These are phyloP conservation scores for Neonectria faginata DNA, from an alignment of 2,329 filamentous ascomycete genomes.

Conservation along the genomic window DNA sequence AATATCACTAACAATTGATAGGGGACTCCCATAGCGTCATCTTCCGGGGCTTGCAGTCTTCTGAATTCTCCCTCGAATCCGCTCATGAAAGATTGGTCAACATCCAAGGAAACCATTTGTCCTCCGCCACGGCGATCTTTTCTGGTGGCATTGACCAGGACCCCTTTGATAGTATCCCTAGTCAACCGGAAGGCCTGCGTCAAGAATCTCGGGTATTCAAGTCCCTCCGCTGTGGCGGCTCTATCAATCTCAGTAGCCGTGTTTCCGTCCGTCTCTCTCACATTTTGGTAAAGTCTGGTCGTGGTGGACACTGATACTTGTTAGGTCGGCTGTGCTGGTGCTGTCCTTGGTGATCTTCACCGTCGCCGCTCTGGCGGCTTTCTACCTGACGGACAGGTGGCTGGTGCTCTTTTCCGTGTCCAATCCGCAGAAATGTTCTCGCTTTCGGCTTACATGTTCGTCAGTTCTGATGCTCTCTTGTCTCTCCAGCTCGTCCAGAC, in stretches of 20 bases:
- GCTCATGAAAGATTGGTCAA: slow-evolving; percentile 75
- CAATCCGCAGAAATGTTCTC: slow-evolving; percentile 79
- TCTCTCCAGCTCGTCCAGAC: slow-evolving; percentile 88
- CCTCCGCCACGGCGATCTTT: slow-evolving; percentile 35
- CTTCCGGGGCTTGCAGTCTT: slow-evolving; percentile 75
- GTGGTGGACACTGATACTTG: slow-evolving; percentile 22
- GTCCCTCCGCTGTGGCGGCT: slow-evolving; percentile 75
- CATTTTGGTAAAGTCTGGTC: not conserved
- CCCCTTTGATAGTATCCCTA: slow-evolving; percentile 35
- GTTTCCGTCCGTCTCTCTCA: slow-evolving; percentile 65
- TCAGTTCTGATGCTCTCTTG: slow-evolving; percentile 82
- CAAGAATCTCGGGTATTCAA: slow-evolving; percentile 67
- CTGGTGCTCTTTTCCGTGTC: slow-evolving; percentile 66
- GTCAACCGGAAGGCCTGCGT: slow-evolving; percentile 54
- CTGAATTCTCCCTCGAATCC: slow-evolving; percentile 77
- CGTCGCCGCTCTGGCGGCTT: slow-evolving; percentile 69
- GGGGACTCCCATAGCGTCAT: slow-evolving; percentile 43
- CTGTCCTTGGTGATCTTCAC: slow-evolving; percentile 82
- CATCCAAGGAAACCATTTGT: slow-evolving; percentile 39
- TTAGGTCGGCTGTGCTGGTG: slow-evolving; percentile 85
- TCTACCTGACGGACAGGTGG: slow-evolving; percentile 68
- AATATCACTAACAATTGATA: slow-evolving; percentile 15
- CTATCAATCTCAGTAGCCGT: slow-evolving; percentile 78
- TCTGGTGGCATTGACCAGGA: slow-evolving; percentile 31
- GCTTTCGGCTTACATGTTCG: slow-evolving; percentile 75